Base-by-base conservation (phyloP, 108 stramenopile genomes). In the Nitzschia inconspicua region DNA sequence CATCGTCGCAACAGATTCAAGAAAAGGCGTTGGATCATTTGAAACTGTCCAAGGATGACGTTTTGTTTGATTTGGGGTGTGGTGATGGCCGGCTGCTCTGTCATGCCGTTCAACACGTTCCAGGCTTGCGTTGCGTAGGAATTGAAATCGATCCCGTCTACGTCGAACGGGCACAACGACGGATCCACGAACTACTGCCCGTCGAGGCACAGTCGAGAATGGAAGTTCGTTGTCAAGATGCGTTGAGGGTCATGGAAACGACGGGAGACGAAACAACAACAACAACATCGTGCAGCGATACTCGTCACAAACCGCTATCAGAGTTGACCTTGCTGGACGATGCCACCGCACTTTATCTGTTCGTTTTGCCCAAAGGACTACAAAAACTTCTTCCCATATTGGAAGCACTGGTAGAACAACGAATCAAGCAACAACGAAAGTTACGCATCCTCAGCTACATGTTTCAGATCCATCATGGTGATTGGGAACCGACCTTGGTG, bases 11-110 rank as follows among this genome's bases (percentile, higher is more conserved):
- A 13, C 70, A 88, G 18, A 82, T 84, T 29, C 79, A 77, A 63
- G 35, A 74, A 39, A 60, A 60, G 30, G 75, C 83, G 2, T 39
- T 78, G 14, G 46, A 71, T 34, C 32, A 88, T 13, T 55, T 94
- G n/a, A 10, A 60, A n/a, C 44, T 64, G 16, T 13, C 39, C 20
- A 22, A 13, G 29, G 40, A 60, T 31, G 90, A 92, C 53, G 72
- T 91, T 2, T 67, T 95, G 23, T 91, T 88, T 53, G 94, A 95
- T 62, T 40, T 95, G 51, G 94, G 94, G 14, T 91, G 91, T 55
- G 90, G 94, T 18, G 94, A 95, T 70, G 91, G 83, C 2, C 63
- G 91, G 2, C 56, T 95, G 31, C 43, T 95, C 34, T 24, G 86
- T 10, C 35, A 37, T n/a, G 89, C 88, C 1, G 73, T 80, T 13